Evolutionary conservation across 2,329 filamentous ascomycete species (phyloP), one percentile per base, ranked within the genome.

Genomic region (Ophiocordyceps australis): DNA sequence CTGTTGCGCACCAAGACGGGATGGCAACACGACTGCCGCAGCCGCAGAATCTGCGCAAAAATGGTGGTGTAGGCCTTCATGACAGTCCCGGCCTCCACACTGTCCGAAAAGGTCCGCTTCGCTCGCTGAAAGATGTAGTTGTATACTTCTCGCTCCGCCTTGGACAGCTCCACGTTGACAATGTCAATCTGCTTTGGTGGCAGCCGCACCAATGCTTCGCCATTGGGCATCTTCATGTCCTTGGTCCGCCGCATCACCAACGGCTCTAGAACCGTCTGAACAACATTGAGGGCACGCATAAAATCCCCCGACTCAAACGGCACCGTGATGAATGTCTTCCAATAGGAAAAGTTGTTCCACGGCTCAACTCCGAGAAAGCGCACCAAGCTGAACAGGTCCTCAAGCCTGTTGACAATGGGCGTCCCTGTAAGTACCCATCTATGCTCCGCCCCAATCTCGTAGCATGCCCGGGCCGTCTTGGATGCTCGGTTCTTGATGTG

Each of bases 291-390:
- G 1, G 89, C 89, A 5, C 85, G 74, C 37, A 94, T 71, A 43
- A 92, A 94, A 34, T 98, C 79, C 37, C 89, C 89, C 0, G 82
- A 86, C 47, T 98, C 89, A 35, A 98, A 98, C 0, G 89, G 89
- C 2, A 92, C 75, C 0, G 89, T 98, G 42, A 98, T 95, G 46
- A 98, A 98, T 0, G 89, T 95, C 45, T 85, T 85, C 89, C 89
- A 98, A 53, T 93, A 98, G 0, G 85, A 93, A 48, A 98, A 98
- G 47, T 95, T 95, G 41, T 78, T 89, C 89, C 89, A 98, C 0
- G 89, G 89, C 45, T 95, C 86, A 4, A 98, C 89, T 29, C 81
- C 74, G 9, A 98, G 57, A 51, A 95, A 98, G 4, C 81, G 73
- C 9, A 95, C 81, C 20, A 98, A 55, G 41, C 81, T 92, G 54